A percentile compares a stretch with the other conserved stretches of the same genome.
Evolutionary conservation across 2,329 filamentous ascomycete genomes (phyloP).

Genomic region (Calonectria hongkongensis): DNA sequence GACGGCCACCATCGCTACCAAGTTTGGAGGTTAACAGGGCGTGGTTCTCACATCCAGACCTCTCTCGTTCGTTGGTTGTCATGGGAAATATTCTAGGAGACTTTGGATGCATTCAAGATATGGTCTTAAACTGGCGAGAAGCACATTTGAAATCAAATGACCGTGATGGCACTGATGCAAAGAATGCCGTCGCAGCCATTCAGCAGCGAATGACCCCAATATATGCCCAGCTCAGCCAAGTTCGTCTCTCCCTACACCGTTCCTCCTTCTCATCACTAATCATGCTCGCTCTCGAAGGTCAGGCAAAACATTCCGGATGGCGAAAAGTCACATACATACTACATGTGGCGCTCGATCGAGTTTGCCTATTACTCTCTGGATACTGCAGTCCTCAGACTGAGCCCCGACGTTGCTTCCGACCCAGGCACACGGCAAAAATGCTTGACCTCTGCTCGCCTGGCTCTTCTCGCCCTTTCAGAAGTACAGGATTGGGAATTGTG

Average conservation of each 20-base stretch:
- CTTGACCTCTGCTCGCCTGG: constrained; percentile 20
- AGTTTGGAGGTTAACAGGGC: constrained; percentile 25
- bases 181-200: constrained; percentile 4
- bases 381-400: not conserved
- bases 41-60: constrained; percentile 29
- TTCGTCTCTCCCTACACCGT: not conserved
- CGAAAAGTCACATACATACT: constrained; percentile 4
- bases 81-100: constrained; percentile 24
- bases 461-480: constrained; percentile 21
- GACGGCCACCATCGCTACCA: constrained; percentile 22
- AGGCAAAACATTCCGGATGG: not conserved
- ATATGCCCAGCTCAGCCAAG: constrained; percentile 17
- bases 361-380: constrained; percentile 32
- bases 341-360: constrained; percentile 22
- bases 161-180: not conserved
- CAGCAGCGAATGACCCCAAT: constrained; percentile 20
- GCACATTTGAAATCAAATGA: not conserved
- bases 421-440: constrained; percentile 24
- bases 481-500: constrained; percentile 18
- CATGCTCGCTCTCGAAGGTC: not conserved
- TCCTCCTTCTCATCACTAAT: not conserved
- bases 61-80: not conserved
- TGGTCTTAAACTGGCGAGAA: not conserved
- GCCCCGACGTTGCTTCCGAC: constrained; percentile 25
- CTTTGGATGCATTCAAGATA: constrained; percentile 29